These are phyloP conservation scores for Phytophthora aleatoria DNA, from an alignment of 352 stramenopile genomes.

Conservation along the genomic window DNA sequence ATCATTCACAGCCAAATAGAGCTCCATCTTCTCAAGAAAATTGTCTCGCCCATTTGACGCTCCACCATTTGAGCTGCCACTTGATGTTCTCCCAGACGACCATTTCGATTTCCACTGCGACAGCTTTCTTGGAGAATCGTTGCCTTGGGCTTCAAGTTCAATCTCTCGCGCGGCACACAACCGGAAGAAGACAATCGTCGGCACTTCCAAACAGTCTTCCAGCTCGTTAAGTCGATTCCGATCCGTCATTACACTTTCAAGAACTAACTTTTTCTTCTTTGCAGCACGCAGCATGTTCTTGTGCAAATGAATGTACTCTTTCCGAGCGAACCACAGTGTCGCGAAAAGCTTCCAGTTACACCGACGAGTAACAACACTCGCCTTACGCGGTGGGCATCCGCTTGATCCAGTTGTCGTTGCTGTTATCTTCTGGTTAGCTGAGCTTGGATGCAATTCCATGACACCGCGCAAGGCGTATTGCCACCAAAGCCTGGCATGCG, in stretches of 20 bases:
- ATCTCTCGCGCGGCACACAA: conserved; percentile 67
- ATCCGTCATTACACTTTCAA: conserved; percentile 55
- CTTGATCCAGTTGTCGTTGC: neutral
- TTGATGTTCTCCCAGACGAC: conserved; percentile 39
- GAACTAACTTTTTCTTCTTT: conserved; percentile 62
- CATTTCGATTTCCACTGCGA: conserved; percentile 75
- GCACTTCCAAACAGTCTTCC: conserved; percentile 74
- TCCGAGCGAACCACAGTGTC: conserved; percentile 56
- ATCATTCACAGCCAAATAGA: conserved; percentile 63
- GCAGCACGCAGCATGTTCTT: conserved; percentile 70
- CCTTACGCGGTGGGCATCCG: conserved; percentile 6
- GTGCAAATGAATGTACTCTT: conserved; percentile 78
- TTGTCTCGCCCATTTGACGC: conserved; percentile 15
- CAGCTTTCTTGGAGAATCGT: conserved; percentile 73
- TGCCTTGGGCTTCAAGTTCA: conserved; percentile 65
- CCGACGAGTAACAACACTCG: conserved; percentile 13
- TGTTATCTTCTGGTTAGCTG: conserved; percentile 9
- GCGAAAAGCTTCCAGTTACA: conserved; percentile 73
- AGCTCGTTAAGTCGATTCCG: conserved; percentile 57
- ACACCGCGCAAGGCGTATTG: conserved; percentile 77
- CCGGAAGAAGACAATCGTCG: conserved; percentile 85
- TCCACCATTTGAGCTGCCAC: conserved; percentile 14
- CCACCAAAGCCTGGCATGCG: conserved; percentile 72
- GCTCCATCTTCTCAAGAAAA: conserved; percentile 47
- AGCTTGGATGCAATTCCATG: conserved; percentile 53